Base-by-base conservation (phyloP, 2,329 filamentous ascomycete genomes). In the Colletotrichum navitas region DNA sequence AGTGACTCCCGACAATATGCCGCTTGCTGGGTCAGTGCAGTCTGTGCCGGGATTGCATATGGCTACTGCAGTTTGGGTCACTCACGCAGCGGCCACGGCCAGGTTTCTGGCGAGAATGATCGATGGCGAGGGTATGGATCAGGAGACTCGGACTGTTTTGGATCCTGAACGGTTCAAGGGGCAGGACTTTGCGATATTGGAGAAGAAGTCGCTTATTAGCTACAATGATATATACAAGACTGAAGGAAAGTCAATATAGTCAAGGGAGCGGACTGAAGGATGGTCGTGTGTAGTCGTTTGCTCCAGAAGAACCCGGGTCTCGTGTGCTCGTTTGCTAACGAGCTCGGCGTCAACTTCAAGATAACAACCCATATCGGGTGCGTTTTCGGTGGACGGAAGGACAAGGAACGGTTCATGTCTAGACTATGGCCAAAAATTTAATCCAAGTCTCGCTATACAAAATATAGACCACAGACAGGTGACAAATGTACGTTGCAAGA, bases 251-350 rank as follows among this genome's bases (percentile, higher is more conserved):
- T 29, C n/a, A 34, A 11, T 14, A 39, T 62, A 34, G n/a, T n/a
- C 52, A 3, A 56, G 39, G 34, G 8, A 3, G 4, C 11, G 34
- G 3, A 3, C n/a, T 36, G 16, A 18, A 55, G 32, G 11, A 6
- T 34, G 18, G 80, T 86, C 7, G 80, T 84, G 36, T 83, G 83
- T 0, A 88, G 87, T 0, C 82, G 89, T 1, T 80, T 82, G 80
- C 90, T 91, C 75, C 87, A 87, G 79, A 88, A 89, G 80, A 87
- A 90, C 73, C 88, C 89, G 0, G 86, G 86, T 0, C 75, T 90
- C 24, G 87, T 89, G 0, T 88, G 85, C 82, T 75, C 79, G 2
- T 90, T 84, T 81, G 88, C 88, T 1, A 85, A 89, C 62, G 88
- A 90, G 21, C 76, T 90, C 34, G 82, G 80, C 0, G 79, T 84